Evolutionary conservation across 192 early-diverging fungal species (phyloP).

Genomic region (Phlyctochytrium planicorne): DNA sequence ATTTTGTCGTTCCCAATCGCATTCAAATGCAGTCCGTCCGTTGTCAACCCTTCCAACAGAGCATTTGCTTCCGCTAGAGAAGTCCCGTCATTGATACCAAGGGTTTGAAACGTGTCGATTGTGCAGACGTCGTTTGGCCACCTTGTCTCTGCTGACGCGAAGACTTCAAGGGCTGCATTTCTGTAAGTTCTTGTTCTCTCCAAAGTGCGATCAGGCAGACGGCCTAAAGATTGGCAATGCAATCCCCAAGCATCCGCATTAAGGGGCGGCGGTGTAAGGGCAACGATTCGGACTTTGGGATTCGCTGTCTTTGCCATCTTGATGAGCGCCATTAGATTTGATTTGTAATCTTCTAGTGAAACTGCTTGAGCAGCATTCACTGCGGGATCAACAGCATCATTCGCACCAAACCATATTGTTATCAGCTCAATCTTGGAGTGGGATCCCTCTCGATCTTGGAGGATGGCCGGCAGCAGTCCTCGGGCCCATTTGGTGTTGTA

Average conservation of each 20-base stretch:
- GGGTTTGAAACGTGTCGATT: slow-evolving; percentile 35
- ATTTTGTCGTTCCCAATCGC: slow-evolving; percentile 28
- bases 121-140: slow-evolving; percentile 19
- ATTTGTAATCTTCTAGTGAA: slow-evolving; percentile 52
- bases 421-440: slow-evolving; percentile 51
- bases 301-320: slow-evolving; percentile 51
- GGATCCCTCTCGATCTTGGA: slow-evolving; percentile 30
- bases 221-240: slow-evolving; percentile 21
- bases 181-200: slow-evolving; percentile 21
- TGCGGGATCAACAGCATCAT: slow-evolving; percentile 63
- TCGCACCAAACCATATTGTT: slow-evolving; percentile 80
- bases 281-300: slow-evolving; percentile 60
- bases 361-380: slow-evolving; percentile 58
- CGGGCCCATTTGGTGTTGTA: slow-evolving; percentile 67
- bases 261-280: slow-evolving; percentile 72
- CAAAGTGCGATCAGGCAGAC: slow-evolving; percentile 15
- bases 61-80: slow-evolving; percentile 18
- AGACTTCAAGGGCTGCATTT: slow-evolving; percentile 32
- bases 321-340: slow-evolving; percentile 60
- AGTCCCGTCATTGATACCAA: slow-evolving; percentile 8
- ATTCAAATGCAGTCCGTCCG: slow-evolving; percentile 38
- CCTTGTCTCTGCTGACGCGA: background rate
- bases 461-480: slow-evolving; percentile 51
- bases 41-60: slow-evolving; percentile 8
- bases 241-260: slow-evolving; percentile 45